Evolutionary conservation across 1,139 yeast genomes (phyloP), one percentile per base, ranked within the genome.

Genomic region (Yamadazyma membranifaciens): DNA sequence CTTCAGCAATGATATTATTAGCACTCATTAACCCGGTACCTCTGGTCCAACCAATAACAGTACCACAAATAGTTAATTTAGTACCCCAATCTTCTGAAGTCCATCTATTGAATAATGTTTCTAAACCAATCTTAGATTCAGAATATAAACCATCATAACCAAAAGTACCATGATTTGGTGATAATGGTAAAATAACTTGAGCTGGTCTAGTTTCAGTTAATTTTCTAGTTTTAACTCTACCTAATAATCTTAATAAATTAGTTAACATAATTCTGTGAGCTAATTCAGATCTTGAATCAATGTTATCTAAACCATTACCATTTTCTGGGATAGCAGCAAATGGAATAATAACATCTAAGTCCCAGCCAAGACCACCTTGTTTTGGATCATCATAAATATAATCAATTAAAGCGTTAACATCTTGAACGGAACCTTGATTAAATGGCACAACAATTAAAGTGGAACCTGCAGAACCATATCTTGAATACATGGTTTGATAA

Each of bases 261-360:
- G 98, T 92, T 67, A 92, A 80, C 98, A 92, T 92, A 57, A 92
- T 87, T 73, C 98, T 85, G 72, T 92, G 98, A 47, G 98, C 98
- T 58, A 92, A 81, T 73, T 92, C 98, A 43, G 97, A 88, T 67
- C 82, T 87, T 43, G 98, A 91, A 60, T 88, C 98, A 57, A 92
- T 86, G 62, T 80, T 80, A 60, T 89, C 96, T 60, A 92, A 70
- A 65, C 95, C 97, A 59, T 89, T 87, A 61, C 98, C 98, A 63
- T 88, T 88, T 75, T 92, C 98, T 55, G 98, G 98, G 57, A 92
- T 91, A 48, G 98, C 98, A 51, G 98, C 98, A 61, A 92, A 92
- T 59, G 98, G 98, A 67, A 92, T 83, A 51, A 92, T 80, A 52
- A 81, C 95, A 71, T 92, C 98, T 65, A 92, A 79, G 63, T 92